A percentile compares a stretch with the other conserved stretches of the same genome.
These are phyloP conservation scores for Pseudoscleropodium purum DNA, from an alignment of 225 moss, liverwort and hornwort species.

Conservation along the genomic window DNA sequence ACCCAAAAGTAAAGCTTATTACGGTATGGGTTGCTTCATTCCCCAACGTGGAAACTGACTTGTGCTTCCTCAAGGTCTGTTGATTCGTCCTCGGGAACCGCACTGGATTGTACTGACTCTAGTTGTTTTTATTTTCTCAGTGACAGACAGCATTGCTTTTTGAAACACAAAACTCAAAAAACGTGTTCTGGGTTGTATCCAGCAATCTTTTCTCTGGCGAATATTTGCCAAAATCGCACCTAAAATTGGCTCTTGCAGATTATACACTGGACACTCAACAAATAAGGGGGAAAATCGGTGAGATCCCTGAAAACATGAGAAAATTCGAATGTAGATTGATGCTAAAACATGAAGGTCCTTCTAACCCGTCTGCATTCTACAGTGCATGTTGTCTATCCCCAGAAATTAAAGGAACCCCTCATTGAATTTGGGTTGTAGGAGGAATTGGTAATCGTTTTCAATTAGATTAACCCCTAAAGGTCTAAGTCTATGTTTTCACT, in stretches of 20 bases:
- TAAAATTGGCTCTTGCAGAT: background rate
- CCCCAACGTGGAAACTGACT: background rate
- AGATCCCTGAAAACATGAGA: background rate
- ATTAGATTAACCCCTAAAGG: too few species aligned
- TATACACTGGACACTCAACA: background rate
- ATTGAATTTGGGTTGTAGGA: background rate
- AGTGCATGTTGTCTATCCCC: background rate
- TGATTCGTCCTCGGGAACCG: background rate
- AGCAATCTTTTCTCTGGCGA: background rate
- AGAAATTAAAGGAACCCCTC: too few species aligned
- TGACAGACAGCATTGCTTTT: background rate
- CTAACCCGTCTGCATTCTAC: background rate
- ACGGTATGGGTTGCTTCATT: background rate
- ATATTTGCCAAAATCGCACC: background rate
- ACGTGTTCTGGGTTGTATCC: background rate
- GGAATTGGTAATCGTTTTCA: too few species aligned
- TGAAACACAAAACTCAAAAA: background rate
- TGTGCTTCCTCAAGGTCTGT: background rate
- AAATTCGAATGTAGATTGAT: background rate
- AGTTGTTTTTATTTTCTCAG: background rate
- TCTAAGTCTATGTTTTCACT: too few species aligned
- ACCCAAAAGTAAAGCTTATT: background rate
- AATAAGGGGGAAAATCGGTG: too few species aligned
- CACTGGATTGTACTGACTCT: background rate
- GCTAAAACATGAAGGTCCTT: too few species aligned